Conservation (phyloP, 2,329 filamentous ascomycete genomes). For the Aspergillus ochraceus region DNA sequence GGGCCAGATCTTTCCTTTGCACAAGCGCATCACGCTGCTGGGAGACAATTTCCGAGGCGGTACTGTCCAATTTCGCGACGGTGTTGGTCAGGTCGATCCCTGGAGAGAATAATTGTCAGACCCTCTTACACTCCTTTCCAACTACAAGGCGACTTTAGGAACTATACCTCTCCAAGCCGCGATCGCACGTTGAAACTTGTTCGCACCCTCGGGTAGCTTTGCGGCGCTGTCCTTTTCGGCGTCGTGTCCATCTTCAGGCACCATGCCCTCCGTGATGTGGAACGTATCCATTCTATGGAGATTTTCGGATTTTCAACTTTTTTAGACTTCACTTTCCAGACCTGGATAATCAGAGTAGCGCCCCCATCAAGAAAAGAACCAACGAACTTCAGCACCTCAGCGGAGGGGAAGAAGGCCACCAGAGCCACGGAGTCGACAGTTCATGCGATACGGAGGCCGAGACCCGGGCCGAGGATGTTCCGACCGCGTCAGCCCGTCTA, state of each 20-base stretch:
- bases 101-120: slow-evolving; percentile 38
- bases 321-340: neutral
- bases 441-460: slow-evolving; percentile 24
- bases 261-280: slow-evolving; percentile 42
- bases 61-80: slow-evolving; percentile 82
- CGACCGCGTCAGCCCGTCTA: slow-evolving; percentile 22
- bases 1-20: slow-evolving; percentile 94
- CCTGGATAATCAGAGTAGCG: slow-evolving; percentile 13
- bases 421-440: neutral
- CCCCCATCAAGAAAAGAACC: slow-evolving; percentile 26
- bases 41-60: slow-evolving; percentile 90
- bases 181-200: slow-evolving; percentile 96
- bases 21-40: slow-evolving; percentile 95
- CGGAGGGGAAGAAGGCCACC: neutral
- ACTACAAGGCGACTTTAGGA: neutral
- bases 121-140: neutral
- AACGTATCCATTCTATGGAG: slow-evolving; percentile 43
- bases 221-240: slow-evolving; percentile 24
- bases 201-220: slow-evolving; percentile 60
- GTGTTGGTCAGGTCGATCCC: slow-evolving; percentile 84
- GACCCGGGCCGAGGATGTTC: slow-evolving; percentile 36
- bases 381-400: slow-evolving; percentile 13
- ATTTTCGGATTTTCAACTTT: neutral
- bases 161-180: slow-evolving; percentile 94
- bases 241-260: slow-evolving; percentile 30